Evolutionary conservation across 441 rosid genomes (phyloP).

Genomic region (Pelargonium citronellum): DNA sequence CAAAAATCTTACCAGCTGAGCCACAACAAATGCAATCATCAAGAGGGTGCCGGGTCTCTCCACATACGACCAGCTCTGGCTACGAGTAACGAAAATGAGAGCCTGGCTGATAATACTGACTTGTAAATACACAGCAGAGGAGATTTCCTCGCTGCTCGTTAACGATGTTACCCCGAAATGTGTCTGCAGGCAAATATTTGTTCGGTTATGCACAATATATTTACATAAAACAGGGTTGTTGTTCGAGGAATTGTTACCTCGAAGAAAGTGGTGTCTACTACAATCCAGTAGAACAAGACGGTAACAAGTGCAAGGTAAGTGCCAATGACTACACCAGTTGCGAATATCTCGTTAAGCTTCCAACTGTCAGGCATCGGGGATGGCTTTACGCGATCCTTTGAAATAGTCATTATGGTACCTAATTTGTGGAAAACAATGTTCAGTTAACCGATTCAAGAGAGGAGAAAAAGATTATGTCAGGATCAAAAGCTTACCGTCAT

Average conservation of each 20-base stretch:
- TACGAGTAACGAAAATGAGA: constrained; percentile 89
- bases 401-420: constrained; percentile 98
- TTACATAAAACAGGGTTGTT: constrained; percentile 15
- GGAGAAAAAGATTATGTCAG: neutral
- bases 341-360: constrained; percentile 90
- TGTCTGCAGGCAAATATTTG: constrained; percentile 34
- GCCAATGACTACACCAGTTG: constrained; percentile 86
- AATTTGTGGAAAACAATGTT: constrained; percentile 12
- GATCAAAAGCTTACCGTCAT: constrained; percentile 55
- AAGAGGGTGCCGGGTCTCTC: constrained; percentile 82
- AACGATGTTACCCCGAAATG: constrained; percentile 61
- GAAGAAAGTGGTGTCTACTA: constrained; percentile 64
- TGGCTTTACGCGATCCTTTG: constrained; percentile 87
- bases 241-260: constrained; percentile 40
- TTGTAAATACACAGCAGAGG: constrained; percentile 86
- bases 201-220: neutral
- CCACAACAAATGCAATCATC: constrained; percentile 76
- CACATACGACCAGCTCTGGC: constrained; percentile 80
- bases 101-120: constrained; percentile 98
- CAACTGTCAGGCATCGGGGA: constrained; percentile 89
- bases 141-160: constrained; percentile 51
- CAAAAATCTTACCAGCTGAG: constrained; percentile 61
- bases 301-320: constrained; percentile 83
- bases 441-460: neutral
- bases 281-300: constrained; percentile 78